Evolutionary conservation across 176 grass and related monocot genomes (phyloP), one percentile per base, ranked within the genome.

Genomic region (Pontederia paniculata): DNA sequence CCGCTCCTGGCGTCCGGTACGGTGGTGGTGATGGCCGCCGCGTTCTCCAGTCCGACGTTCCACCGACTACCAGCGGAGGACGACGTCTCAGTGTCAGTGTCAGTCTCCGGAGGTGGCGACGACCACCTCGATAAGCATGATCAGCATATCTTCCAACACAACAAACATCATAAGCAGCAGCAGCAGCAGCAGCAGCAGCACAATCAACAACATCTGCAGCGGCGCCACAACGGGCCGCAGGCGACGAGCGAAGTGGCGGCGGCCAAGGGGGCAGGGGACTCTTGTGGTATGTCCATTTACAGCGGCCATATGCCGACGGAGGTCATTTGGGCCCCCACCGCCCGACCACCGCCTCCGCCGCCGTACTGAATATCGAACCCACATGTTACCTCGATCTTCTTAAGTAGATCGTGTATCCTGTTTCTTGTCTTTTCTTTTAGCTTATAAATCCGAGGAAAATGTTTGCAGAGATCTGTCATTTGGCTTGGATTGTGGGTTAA

Each of bases 11-110:
- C 90, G 12, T 78, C 78, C 1, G 74, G 82, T 6, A 81, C 60
- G 42, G 77, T 96, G n/a, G 70, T 83, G 41, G 50, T 96, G 62
- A 79, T 89, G 57, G 82, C 80, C 0, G 90, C 90, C 1, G 79
- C 85, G 9, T 96, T 96, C 75, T 85, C 78, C 10, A 89, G 83
- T 50, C 85, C 90, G 10, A 89, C 85, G 41, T 89, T 96, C 77
- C 85, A 96, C 53, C 86, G 82, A 73, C 85, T 96, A 60, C 82
- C 90, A 0, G 74, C 71, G 2, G 77, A 89, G 51, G 85, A 89
- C 54, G 82, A 86, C 48, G 58, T 75, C 12, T n/a, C 76, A 2
- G 70, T 81, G 1, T 76, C 82, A 17, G 69, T 76, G 21, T 80
- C 76, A 22, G 82, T 78, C 55, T 79, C 80, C 9, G 75, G 62